Conservation (phyloP, 345 rosid genomes). For the Acer campestre region DNA sequence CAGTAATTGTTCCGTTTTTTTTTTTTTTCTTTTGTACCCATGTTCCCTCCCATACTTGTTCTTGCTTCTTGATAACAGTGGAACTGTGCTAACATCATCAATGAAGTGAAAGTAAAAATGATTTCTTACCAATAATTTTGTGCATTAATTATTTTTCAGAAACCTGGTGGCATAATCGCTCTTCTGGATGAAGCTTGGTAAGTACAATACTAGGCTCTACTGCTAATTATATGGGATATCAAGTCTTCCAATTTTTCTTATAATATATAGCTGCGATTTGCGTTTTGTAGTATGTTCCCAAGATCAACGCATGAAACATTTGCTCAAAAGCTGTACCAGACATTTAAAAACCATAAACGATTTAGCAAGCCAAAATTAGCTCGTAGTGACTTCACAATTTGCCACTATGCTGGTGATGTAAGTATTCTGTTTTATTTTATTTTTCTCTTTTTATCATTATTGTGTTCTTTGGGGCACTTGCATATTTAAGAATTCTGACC, state of each 20-base stretch:
- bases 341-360: conserved; percentile 89
- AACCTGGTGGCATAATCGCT: conserved; percentile 99
- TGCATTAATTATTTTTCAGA: conserved; percentile 52
- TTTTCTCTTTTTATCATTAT: conserved; percentile 14
- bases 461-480: conserved; percentile 16
- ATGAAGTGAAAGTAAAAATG: background rate
- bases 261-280: conserved; percentile 30
- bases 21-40: background rate
- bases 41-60: background rate
- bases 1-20: background rate
- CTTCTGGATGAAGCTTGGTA: conserved; percentile 99
- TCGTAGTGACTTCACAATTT: conserved; percentile 93
- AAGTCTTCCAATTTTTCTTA: conserved; percentile 10
- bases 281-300: conserved; percentile 85
- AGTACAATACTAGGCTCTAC: conserved; percentile 28
- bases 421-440: conserved; percentile 28
- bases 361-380: conserved; percentile 94
- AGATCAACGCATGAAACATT: conserved; percentile 98
- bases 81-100: background rate
- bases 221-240: conserved; percentile 6
- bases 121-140: background rate
- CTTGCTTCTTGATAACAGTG: background rate
- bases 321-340: conserved; percentile 97
- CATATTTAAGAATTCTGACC: conserved; percentile 13
- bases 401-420: conserved; percentile 99